These are phyloP conservation scores for Lepiota brunneoincarnata DNA, from an alignment of 768 basidiomycete species.

Conservation along the genomic window DNA sequence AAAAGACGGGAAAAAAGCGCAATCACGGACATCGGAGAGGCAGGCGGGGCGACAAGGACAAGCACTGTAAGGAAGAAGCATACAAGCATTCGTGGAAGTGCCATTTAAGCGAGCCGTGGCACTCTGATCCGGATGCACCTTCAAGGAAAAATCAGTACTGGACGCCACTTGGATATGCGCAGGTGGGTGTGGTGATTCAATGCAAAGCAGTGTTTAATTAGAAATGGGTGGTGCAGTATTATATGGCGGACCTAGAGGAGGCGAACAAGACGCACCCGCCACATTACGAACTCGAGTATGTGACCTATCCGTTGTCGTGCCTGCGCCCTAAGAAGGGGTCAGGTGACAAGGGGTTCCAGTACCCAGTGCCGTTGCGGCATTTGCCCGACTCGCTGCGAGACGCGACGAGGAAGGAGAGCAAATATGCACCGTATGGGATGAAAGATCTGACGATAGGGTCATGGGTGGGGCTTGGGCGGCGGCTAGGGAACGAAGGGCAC, in stretches of 20 bases:
- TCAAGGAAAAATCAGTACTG: constrained; percentile 67
- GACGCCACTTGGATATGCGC: constrained; percentile 81
- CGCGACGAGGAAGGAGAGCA: constrained; percentile 37
- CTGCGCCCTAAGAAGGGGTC: constrained; percentile 34
- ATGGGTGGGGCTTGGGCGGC: constrained; percentile 67
- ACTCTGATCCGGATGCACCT: constrained; percentile 62
- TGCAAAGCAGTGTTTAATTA: constrained; percentile 7
- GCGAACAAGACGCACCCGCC: constrained; percentile 50
- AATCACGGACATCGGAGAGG: constrained; percentile 51
- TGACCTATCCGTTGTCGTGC: constrained; percentile 52
- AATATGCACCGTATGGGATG: constrained; percentile 71
- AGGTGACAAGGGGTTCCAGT: constrained; percentile 29
- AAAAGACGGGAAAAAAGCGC: constrained; percentile 27
- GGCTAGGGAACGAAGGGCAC: constrained; percentile 51
- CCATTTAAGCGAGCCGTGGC: constrained; percentile 55
- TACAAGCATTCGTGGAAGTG: constrained; percentile 66
- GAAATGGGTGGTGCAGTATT: constrained; percentile 46
- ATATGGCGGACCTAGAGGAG: constrained; percentile 53
- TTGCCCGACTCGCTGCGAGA: constrained; percentile 49
- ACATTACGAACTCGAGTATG: constrained; percentile 73
- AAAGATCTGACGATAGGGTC: constrained; percentile 73
- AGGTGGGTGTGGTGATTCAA: constrained; percentile 48
- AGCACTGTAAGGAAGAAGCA: constrained; percentile 44
- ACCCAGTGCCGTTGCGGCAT: constrained; percentile 54
- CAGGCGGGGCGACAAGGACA: constrained; percentile 39